phyloP scores from a whole-genome alignment of 345 rosid species.

The Citrus hindsii region DNA sequence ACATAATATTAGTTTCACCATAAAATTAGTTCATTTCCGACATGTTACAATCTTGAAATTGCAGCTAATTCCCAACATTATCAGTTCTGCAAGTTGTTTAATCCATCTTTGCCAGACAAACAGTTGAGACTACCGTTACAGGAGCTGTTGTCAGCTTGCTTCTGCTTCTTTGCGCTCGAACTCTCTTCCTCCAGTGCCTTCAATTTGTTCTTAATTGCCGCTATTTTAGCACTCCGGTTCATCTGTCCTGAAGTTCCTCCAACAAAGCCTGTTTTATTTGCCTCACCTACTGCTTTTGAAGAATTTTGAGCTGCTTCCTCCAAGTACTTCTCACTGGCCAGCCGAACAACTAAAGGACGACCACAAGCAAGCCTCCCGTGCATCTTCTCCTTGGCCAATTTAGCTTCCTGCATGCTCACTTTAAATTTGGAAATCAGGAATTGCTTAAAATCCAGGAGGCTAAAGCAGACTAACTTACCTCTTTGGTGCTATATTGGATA shows the following conservation, averaged over 20 bases:
- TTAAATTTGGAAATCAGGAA: constrained; percentile 61
- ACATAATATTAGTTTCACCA: neutral
- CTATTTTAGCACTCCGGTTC: constrained; percentile 66
- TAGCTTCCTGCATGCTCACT: constrained; percentile 99
- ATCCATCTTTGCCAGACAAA: constrained; percentile 2
- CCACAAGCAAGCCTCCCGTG: constrained; percentile 90
- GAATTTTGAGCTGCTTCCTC: constrained; percentile 40
- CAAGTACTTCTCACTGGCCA: constrained; percentile 68
- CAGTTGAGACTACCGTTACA: neutral
- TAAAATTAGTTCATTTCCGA: neutral
- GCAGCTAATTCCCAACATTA: too few relatives aligned
- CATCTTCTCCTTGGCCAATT: constrained; percentile 92
- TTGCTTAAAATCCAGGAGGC: constrained; percentile 16
- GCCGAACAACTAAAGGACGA: constrained; percentile 76
- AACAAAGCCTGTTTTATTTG: constrained; percentile 30
- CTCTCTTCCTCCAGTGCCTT: constrained; percentile 70
- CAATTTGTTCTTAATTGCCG: constrained; percentile 89
- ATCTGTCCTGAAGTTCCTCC: constrained; percentile 50
- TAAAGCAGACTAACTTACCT: constrained; percentile 51
- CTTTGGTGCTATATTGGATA: constrained; percentile 69
- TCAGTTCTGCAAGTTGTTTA: neutral
- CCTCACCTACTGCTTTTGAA: constrained; percentile 34
- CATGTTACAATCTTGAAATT: neutral
- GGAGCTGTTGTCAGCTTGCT: constrained; percentile 28
- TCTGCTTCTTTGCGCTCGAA: constrained; percentile 58